A percentile compares a stretch with the other conserved stretches of the same genome.
phyloP scores from a whole-genome alignment of 257 asterid genomes.

The Nicotiana knightiana region DNA sequence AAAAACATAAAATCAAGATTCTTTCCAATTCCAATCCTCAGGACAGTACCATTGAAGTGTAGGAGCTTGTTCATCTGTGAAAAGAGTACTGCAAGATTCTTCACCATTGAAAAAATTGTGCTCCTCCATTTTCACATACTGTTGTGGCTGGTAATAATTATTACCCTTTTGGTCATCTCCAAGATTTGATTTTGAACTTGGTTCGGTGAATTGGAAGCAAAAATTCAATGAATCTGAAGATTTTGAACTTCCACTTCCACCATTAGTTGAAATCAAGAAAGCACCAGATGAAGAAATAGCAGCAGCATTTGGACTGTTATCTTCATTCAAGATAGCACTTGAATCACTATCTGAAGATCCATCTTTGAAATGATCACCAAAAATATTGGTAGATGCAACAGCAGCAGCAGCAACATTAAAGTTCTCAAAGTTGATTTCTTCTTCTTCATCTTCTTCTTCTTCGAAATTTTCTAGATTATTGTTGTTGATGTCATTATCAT shows the following conservation, averaged over 20 bases:
- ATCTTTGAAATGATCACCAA: slow-evolving; percentile 44
- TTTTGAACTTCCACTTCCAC: background rate
- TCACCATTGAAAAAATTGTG: slow-evolving; percentile 66
- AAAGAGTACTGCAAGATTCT: slow-evolving; percentile 66
- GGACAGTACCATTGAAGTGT: slow-evolving; percentile 68
- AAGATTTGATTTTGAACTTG: slow-evolving; percentile 22
- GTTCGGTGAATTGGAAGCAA: slow-evolving; percentile 23
- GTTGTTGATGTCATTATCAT: slow-evolving; percentile 7
- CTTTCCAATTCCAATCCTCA: slow-evolving; percentile 63
- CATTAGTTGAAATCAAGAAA: slow-evolving; percentile 23
- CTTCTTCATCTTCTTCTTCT: slow-evolving; percentile 24
- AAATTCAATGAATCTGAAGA: slow-evolving; percentile 4
- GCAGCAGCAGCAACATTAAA: slow-evolving; percentile 8
- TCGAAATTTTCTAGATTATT: slow-evolving; percentile 14
- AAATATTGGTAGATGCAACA: slow-evolving; percentile 19
- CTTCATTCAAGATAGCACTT: slow-evolving; percentile 78
- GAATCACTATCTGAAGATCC: slow-evolving; percentile 81
- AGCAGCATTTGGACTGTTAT: slow-evolving; percentile 34
- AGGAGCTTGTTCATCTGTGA: slow-evolving; percentile 83
- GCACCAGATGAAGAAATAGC: slow-evolving; percentile 46
- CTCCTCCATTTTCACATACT: slow-evolving; percentile 14
- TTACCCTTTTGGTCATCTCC: slow-evolving; percentile 35
- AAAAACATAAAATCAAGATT: background rate
- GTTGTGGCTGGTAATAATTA: slow-evolving; percentile 1
- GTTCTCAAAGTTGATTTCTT: slow-evolving; percentile 35